Evolutionary conservation across 1,284 basidiomycete species (phyloP), one percentile per base, ranked within the genome.

Genomic region (Pulveroboletus sp.): DNA sequence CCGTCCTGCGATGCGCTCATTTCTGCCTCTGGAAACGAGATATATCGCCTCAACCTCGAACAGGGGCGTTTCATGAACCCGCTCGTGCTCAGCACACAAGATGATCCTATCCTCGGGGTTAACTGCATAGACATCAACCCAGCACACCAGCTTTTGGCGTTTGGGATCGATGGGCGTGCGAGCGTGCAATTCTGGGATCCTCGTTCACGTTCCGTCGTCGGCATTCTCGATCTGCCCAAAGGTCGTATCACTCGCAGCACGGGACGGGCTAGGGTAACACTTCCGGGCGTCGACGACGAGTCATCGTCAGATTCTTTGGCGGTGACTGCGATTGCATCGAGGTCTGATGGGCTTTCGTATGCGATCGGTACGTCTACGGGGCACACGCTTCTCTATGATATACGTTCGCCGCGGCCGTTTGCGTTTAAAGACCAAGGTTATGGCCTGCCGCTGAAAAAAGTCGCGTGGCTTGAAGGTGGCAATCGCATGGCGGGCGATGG

Each of bases 361-460:
- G 97, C 96, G 0, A 82, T 98, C 35, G 97, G 97, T 15, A 98
- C 96, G 2, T 94, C 91, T 9, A 92, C 93, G 0, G 97, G 97
- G 0, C 95, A 98, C 70, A 94, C 94, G 0, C 77, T 99, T 9
- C 78, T 99, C 8, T 99, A 98, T 73, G 97, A 99, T 68, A 84
- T 99, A 60, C 90, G 97, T 48, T 88, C 92, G 28, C 81, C 88
- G 7, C 82, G 82, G 25, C 89, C 93, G 11, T 95, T 92, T 64
- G 92, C 92, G 4, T 76, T 87, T 58, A 99, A 99, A 71, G 97
- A 99, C 71, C 96, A 99, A 74, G 97, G 97, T 2, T 99, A 99
- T 67, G 95, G 96, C 3, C 76, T 99, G 42, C 91, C 96, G 0
- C 84, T 99, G 47, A 92, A 91, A 70, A 89, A 82, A 53, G 84